phyloP scores from a whole-genome alignment of 345 rosid genomes.

The Citrus maxima region DNA sequence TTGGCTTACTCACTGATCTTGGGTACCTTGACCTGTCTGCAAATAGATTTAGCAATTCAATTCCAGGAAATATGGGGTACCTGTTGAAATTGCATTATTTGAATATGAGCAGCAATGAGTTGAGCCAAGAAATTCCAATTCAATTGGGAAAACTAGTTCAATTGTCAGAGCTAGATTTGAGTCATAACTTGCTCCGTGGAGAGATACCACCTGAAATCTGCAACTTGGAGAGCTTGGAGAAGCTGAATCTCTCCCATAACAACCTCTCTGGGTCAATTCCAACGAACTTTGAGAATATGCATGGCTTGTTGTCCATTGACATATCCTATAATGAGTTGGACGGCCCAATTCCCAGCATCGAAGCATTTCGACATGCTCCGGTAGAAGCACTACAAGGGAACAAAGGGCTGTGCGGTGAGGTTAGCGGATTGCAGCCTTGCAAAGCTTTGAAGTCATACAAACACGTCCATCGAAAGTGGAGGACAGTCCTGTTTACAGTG shows the following conservation, averaged over 20 bases:
- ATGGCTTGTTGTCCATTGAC: conserved; percentile 6
- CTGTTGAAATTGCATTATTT: conserved; percentile 11
- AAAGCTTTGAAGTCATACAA: neutral
- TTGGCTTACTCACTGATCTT: conserved; percentile 11
- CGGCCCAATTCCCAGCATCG: conserved; percentile 26
- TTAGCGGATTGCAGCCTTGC: neutral
- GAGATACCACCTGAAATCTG: conserved; percentile 15
- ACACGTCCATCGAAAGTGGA: neutral
- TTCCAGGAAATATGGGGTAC: neutral
- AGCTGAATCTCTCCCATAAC: conserved; percentile 21
- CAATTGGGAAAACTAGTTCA: conserved; percentile 7
- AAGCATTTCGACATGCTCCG: conserved; percentile 16
- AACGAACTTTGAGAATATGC: neutral
- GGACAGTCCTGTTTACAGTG: neutral
- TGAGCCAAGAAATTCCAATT: conserved; percentile 8
- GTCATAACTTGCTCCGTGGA: conserved; percentile 17
- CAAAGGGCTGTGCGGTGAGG: conserved; percentile 18
- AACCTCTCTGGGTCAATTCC: conserved; percentile 27
- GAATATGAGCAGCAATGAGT: conserved; percentile 8
- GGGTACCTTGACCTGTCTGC: conserved; percentile 13
- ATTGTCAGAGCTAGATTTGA: conserved; percentile 15
- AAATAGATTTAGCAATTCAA: conserved; percentile 12
- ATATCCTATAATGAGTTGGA: conserved; percentile 3
- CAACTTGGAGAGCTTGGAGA: neutral
- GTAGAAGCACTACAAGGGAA: conserved; percentile 10